phyloP scores from a whole-genome alignment of 148 eudicot species.

The Oxyria digyna region DNA sequence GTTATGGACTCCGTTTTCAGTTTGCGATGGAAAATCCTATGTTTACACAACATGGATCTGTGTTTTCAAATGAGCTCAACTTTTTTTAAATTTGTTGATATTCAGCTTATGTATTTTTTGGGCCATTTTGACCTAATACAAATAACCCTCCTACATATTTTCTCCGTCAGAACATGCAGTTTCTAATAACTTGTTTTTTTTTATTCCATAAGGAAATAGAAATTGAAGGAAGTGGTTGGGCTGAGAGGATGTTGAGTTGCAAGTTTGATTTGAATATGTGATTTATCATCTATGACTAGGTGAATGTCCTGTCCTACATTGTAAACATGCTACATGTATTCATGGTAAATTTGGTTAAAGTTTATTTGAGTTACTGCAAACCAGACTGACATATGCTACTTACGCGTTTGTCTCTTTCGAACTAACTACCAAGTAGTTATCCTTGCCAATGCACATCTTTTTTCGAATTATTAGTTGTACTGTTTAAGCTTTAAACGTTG shows the following conservation, averaged over 20 bases:
- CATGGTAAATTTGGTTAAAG: neutral
- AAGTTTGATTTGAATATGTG: neutral
- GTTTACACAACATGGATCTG: neutral
- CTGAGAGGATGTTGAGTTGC: neutral
- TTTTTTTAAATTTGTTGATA: neutral
- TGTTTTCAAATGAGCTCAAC: neutral
- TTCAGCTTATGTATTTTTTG: neutral
- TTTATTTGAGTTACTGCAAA: too few species aligned
- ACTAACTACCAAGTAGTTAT: neutral
- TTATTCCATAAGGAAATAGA: neutral
- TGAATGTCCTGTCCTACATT: neutral
- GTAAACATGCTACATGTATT: neutral
- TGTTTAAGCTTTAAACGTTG: neutral
- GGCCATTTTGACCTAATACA: neutral
- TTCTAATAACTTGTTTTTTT: neutral
- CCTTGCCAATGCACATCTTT: neutral
- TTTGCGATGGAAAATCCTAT: neutral
- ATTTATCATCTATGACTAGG: neutral
- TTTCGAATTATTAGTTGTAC: neutral
- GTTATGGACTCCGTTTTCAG: constrained; percentile 10
- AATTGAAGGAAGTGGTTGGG: neutral
- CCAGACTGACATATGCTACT: too few species aligned
- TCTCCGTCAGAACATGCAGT: neutral
- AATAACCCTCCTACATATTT: neutral
- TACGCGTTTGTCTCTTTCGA: too few species aligned